Conservation (phyloP, 257 asterid species). For the Solanum habrochaites region DNA sequence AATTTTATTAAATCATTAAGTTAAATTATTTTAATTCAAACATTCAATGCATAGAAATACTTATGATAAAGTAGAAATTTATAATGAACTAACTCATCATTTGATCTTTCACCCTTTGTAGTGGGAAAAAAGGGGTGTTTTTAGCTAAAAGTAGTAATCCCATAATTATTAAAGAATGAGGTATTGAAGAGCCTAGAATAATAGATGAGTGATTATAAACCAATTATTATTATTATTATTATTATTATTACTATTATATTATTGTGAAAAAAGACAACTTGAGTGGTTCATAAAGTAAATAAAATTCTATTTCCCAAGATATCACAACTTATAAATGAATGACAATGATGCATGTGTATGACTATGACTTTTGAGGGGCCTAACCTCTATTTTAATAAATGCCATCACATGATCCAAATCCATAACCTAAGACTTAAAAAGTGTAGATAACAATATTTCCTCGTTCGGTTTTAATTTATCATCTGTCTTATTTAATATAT, state of each 20-base stretch:
- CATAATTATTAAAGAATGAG: neutral
- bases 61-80: neutral
- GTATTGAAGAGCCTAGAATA: neutral
- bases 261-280: neutral
- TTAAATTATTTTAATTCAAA: neutral
- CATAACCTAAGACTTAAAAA: neutral
- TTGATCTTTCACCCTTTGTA: neutral
- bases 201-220: neutral
- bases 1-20: neutral
- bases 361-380: slow-evolving; percentile 28
- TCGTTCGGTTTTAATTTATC: neutral
- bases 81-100: neutral
- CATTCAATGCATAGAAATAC: neutral
- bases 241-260: no score
- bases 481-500: no score
- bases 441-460: no score
- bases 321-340: slow-evolving; percentile 8
- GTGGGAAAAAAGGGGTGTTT: neutral
- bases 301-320: slow-evolving; percentile 10
- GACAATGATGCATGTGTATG: slow-evolving; percentile 33
- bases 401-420: slow-evolving; percentile 32
- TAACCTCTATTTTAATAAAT: slow-evolving; percentile 8
- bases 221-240: neutral
- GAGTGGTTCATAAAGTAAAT: neutral
- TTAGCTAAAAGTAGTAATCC: neutral